These are phyloP conservation scores for Vicia faba DNA, from an alignment of 306 rosid genomes.

Conservation along the genomic window DNA sequence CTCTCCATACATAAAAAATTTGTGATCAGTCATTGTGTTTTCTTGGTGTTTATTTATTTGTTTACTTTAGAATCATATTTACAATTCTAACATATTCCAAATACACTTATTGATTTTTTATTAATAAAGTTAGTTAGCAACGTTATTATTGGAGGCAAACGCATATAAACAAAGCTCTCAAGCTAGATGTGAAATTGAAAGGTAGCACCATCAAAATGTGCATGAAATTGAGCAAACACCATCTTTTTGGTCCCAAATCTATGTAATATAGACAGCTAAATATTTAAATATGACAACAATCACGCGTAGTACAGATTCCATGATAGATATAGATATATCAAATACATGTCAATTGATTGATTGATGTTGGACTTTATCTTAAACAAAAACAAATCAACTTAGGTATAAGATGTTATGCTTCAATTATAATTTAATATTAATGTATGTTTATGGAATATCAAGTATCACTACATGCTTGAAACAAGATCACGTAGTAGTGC, in stretches of 20 bases:
- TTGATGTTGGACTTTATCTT: slow-evolving; percentile 34
- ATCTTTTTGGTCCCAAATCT: slow-evolving; percentile 45
- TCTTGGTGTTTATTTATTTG: no score
- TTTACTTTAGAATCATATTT: not conserved
- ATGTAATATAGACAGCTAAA: slow-evolving; percentile 31
- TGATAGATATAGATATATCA: slow-evolving; percentile 8
- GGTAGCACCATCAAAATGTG: slow-evolving; percentile 40
- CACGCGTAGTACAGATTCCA: slow-evolving; percentile 25
- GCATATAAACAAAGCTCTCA: slow-evolving; percentile 29
- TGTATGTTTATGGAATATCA: not conserved
- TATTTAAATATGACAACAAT: slow-evolving; percentile 39
- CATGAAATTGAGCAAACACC: slow-evolving; percentile 40
- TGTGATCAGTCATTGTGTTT: no score
- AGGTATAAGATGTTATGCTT: slow-evolving; percentile 40
- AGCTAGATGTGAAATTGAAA: slow-evolving; percentile 42
- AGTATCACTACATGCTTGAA: slow-evolving; percentile 42
- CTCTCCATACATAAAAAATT: no score
- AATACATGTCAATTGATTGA: slow-evolving; percentile 19
- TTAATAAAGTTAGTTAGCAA: slow-evolving; percentile 3
- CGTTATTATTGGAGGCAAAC: slow-evolving; percentile 31
- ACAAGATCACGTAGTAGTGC: slow-evolving; percentile 43
- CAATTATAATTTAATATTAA: not conserved
- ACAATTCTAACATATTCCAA: not conserved
- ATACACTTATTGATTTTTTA: not conserved
- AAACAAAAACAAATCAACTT: slow-evolving; percentile 10